Percentiles rank a stretch among this genome's conserved stretches.
Conservation (phyloP, 2,329 filamentous ascomycete species). For the Trichoderma polysporum region DNA sequence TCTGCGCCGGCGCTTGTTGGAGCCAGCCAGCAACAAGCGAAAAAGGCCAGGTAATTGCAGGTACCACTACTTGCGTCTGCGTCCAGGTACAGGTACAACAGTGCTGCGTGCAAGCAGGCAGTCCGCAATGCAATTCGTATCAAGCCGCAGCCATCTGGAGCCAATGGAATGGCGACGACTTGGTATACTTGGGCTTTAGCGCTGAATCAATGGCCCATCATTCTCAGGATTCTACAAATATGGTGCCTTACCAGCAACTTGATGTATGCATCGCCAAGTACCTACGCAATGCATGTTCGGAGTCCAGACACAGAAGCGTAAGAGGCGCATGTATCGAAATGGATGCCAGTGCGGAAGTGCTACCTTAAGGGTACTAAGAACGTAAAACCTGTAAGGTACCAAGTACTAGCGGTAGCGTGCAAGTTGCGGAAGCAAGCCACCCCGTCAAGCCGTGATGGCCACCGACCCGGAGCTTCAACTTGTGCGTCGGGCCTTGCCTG, state of each 20-base stretch:
- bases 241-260: not conserved
- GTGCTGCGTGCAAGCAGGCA: conserved; percentile 1
- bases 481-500: not conserved
- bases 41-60: not conserved
- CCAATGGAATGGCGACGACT: not conserved
- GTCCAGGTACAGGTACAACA: not conserved
- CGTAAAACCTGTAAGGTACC: conserved; percentile 5
- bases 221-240: not conserved
- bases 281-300: not conserved
- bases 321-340: not conserved
- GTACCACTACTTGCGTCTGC: conserved; percentile 4
- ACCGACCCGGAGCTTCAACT: not conserved
- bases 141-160: not conserved
- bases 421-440: conserved; percentile 11
- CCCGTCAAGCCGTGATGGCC: conserved; percentile 6
- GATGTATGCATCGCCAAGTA: not conserved
- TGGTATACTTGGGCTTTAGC: not conserved
- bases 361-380: not conserved
- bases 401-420: conserved; percentile 1
- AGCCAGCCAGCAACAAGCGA: conserved; percentile 17
- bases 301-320: not conserved
- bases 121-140: not conserved
- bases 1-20: conserved; percentile 20
- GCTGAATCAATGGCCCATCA: not conserved
- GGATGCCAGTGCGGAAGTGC: not conserved